phyloP scores from a whole-genome alignment of 1,139 yeast species.

The Candida sp. region DNA sequence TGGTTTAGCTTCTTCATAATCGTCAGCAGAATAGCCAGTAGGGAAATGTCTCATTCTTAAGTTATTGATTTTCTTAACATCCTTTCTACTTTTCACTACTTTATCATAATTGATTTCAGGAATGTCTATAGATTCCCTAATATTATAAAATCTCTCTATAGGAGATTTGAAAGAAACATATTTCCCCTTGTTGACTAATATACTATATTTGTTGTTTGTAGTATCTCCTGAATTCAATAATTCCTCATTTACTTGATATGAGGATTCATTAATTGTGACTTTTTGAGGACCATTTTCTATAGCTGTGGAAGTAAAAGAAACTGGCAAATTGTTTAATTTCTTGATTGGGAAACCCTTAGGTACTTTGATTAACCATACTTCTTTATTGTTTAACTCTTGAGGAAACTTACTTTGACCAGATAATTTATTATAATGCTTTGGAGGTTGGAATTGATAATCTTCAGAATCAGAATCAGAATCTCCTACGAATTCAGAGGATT shows the following conservation, averaged over 20 bases:
- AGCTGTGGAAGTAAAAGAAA: constrained; percentile 39
- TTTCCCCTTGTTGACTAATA: constrained; percentile 15
- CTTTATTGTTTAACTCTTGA: constrained; percentile 32
- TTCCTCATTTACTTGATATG: constrained; percentile 50
- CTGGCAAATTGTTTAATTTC: constrained; percentile 53
- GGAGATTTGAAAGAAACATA: constrained; percentile 16
- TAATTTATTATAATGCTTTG: constrained; percentile 29
- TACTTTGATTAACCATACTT: constrained; percentile 71
- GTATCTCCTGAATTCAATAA: constrained; percentile 19
- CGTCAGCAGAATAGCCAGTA: constrained; percentile 69
- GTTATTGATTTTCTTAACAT: constrained; percentile 57
- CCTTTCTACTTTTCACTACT: constrained; percentile 53
- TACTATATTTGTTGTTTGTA: constrained; percentile 20
- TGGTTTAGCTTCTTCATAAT: constrained; percentile 19
- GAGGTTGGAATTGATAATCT: constrained; percentile 28
- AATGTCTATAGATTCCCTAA: constrained; percentile 55
- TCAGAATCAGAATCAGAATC: constrained; percentile 27
- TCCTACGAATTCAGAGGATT: constrained; percentile 34
- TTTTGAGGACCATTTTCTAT: constrained; percentile 34
- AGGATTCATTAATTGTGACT: constrained; percentile 32
- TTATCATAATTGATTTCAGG: constrained; percentile 58
- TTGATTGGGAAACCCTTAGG: constrained; percentile 60
- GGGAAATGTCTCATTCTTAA: constrained; percentile 77
- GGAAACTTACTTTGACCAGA: constrained; percentile 12
- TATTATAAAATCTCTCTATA: constrained; percentile 52